A percentile compares a stretch with the other conserved stretches of the same genome.
Evolutionary conservation across 2,329 filamentous ascomycete species (phyloP).

Genomic region (Fusarium transvaalense): DNA sequence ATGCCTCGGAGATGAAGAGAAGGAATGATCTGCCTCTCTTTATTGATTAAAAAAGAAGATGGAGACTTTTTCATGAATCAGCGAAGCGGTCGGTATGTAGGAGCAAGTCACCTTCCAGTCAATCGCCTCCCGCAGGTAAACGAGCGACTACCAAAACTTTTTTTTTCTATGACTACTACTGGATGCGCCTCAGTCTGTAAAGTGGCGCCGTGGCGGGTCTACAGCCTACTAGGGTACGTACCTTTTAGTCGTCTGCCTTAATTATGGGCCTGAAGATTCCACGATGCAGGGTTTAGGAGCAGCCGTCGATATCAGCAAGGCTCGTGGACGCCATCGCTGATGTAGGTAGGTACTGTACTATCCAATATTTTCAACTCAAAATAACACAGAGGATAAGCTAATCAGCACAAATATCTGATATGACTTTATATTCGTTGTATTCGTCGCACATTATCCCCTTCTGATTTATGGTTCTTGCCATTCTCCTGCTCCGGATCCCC

Average conservation of each 20-base stretch:
- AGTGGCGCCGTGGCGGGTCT: constrained; percentile 25
- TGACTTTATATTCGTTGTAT: constrained; percentile 21
- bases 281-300: too few relatives aligned
- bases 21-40: constrained; percentile 8
- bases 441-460: constrained; percentile 10
- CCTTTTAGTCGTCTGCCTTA: constrained; percentile 1
- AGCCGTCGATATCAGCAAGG: not conserved
- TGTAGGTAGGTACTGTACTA: not conserved
- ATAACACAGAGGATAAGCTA: not conserved
- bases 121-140: constrained; percentile 14
- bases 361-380: not conserved
- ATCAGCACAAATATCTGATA: not conserved
- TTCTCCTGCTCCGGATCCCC: not conserved
- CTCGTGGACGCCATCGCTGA: too few relatives aligned
- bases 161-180: constrained; percentile 34
- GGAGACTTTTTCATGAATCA: constrained; percentile 40
- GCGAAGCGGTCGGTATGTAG: constrained; percentile 14
- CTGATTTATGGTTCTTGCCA: not conserved
- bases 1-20: constrained; percentile 9
- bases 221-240: constrained; percentile 28
- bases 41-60: constrained; percentile 25
- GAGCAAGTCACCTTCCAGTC: constrained; percentile 12
- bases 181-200: constrained; percentile 18
- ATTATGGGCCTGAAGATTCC: constrained; percentile 17
- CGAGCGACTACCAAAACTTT: constrained; percentile 30